Conservation (phyloP, 495 filamentous ascomycete species). For the Aspergillus wentii region DNA sequence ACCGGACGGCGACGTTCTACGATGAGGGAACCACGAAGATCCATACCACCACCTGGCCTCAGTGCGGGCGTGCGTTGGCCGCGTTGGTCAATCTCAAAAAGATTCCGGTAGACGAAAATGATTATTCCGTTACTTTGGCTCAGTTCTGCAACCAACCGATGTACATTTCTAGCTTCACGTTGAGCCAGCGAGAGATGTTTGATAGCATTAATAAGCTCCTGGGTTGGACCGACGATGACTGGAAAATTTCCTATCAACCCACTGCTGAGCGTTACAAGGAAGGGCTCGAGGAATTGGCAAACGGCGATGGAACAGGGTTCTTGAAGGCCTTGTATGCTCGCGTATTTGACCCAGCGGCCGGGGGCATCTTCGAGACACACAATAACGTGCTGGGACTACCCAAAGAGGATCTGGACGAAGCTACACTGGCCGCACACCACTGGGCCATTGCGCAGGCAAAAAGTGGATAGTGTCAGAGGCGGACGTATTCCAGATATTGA, state of each 20-base stretch:
- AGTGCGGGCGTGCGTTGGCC: slow-evolving; percentile 42
- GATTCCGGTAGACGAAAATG: slow-evolving; percentile 37
- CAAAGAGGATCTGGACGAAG: slow-evolving; percentile 59
- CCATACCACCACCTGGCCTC: slow-evolving; percentile 36
- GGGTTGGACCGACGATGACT: slow-evolving; percentile 47
- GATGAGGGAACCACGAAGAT: slow-evolving; percentile 43
- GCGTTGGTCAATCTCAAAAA: slow-evolving; percentile 35
- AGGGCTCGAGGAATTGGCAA: slow-evolving; percentile 32
- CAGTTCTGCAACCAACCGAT: slow-evolving; percentile 35
- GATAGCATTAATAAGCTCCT: slow-evolving; percentile 48
- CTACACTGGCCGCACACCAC: too few relatives aligned
- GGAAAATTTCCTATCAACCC: slow-evolving; percentile 46
- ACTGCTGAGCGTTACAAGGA: slow-evolving; percentile 36
- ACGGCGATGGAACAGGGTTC: slow-evolving; percentile 30
- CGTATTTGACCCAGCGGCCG: slow-evolving; percentile 45
- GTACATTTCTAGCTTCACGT: slow-evolving; percentile 39
- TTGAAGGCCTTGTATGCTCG: slow-evolving; percentile 43
- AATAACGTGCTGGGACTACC: slow-evolving; percentile 51
- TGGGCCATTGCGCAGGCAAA: too few relatives aligned
- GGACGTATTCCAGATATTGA: too few relatives aligned
- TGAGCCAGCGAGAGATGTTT: slow-evolving; percentile 50
- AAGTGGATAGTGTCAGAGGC: too few relatives aligned
- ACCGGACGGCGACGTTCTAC: slow-evolving; percentile 33
- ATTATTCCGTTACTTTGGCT: slow-evolving; percentile 18
- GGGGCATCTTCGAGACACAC: slow-evolving; percentile 34